Evolutionary conservation across 2,329 filamentous ascomycete species (phyloP).

Genomic region (Trichoderma sp.): DNA sequence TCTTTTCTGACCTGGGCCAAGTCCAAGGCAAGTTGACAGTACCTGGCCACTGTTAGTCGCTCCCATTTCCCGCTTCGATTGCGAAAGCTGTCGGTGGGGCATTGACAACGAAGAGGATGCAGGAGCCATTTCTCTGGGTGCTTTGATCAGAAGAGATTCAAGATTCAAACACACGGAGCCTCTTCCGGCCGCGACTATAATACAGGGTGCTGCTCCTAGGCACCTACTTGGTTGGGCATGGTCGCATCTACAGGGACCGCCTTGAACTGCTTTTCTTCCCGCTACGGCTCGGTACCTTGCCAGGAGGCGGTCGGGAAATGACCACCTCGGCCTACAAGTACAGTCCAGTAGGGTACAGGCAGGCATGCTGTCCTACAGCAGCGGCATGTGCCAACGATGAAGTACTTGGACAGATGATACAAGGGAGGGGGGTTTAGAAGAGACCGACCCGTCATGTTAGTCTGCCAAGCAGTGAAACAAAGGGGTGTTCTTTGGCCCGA

Average conservation of each 20-base stretch:
- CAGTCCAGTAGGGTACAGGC: too few relatives aligned
- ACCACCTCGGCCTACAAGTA: neutral
- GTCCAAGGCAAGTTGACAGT: neutral
- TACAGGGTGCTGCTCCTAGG: neutral
- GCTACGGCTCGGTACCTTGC: neutral
- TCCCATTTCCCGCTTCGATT: neutral
- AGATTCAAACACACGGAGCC: neutral
- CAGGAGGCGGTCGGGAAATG: neutral
- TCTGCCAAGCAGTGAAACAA: neutral
- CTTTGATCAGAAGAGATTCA: neutral
- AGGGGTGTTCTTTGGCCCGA: neutral
- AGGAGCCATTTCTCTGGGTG: neutral
- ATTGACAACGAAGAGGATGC: neutral
- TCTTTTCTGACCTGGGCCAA: neutral
- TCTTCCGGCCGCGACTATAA: neutral
- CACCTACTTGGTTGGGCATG: neutral
- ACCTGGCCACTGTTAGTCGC: neutral
- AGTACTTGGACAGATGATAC: neutral
- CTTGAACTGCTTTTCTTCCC: neutral
- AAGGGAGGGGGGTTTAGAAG: neutral
- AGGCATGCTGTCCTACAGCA: too few relatives aligned
- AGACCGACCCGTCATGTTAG: neutral
- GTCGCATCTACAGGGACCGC: neutral
- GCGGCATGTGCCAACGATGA: neutral
- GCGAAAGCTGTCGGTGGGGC: neutral